Conservation (phyloP, 2,329 filamentous ascomycete genomes). For the Nigrospora sphaerica region DNA sequence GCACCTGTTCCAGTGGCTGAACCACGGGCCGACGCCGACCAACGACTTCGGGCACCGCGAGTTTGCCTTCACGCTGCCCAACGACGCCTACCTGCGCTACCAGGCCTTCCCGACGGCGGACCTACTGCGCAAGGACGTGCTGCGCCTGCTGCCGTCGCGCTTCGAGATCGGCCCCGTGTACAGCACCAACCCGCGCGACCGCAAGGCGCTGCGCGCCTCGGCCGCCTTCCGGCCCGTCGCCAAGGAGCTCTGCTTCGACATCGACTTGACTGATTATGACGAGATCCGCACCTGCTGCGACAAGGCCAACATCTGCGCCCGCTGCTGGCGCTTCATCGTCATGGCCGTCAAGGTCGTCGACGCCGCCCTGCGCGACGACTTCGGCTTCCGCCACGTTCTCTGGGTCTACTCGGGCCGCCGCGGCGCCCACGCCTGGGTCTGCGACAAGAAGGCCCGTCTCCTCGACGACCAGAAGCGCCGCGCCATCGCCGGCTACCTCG, state of each 20-base stretch:
- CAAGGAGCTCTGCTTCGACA: slow-evolving; percentile 98
- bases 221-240: slow-evolving; percentile 77
- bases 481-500: slow-evolving; percentile 82
- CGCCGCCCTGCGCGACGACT: slow-evolving; percentile 80
- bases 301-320: slow-evolving; percentile 85
- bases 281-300: slow-evolving; percentile 92
- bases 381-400: slow-evolving; percentile 92
- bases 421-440: slow-evolving; percentile 97
- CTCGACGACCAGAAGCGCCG: slow-evolving; percentile 82
- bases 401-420: slow-evolving; percentile 98
- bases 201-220: slow-evolving; percentile 77
- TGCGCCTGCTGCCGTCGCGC: slow-evolving; percentile 80
- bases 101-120: slow-evolving; percentile 58
- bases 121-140: slow-evolving; percentile 80
- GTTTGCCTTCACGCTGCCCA: slow-evolving; percentile 91
- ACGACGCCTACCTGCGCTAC: slow-evolving; percentile 88
- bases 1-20: slow-evolving; percentile 94
- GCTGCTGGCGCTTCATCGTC: slow-evolving; percentile 95
- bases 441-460: slow-evolving; percentile 75
- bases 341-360: slow-evolving; percentile 97
- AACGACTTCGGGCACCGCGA: slow-evolving; percentile 90
- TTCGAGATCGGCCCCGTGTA: slow-evolving; percentile 99
- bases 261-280: slow-evolving; percentile 98
- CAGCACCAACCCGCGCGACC: slow-evolving; percentile 84
- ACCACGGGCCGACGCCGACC: slow-evolving; percentile 79